These are phyloP conservation scores for Zygosaccharomyces pseudobailii DNA, from an alignment of 1,139 yeast species.

Conservation along the genomic window DNA sequence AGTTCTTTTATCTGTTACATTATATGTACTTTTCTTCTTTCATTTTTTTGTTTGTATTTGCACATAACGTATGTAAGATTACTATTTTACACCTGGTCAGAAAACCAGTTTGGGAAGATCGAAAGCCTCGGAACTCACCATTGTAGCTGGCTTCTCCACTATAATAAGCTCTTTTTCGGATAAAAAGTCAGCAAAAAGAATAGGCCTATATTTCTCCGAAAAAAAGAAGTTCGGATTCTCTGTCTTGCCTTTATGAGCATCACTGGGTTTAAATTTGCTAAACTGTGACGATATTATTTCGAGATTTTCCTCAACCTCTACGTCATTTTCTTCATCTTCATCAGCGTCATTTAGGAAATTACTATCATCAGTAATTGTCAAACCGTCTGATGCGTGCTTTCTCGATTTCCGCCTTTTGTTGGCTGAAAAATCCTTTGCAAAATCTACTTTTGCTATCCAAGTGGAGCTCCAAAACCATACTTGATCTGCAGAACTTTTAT, in stretches of 20 bases:
- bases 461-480: conserved; percentile 87
- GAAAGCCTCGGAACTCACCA: conserved; percentile 62
- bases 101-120: conserved; percentile 62
- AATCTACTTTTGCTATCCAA: conserved; percentile 76
- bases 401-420: conserved; percentile 39
- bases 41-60: not conserved
- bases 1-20: too few relatives aligned
- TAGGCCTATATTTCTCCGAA: conserved; percentile 71
- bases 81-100: conserved; percentile 26
- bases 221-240: conserved; percentile 58
- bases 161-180: conserved; percentile 58
- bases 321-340: conserved; percentile 36
- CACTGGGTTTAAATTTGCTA: conserved; percentile 25
- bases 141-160: conserved; percentile 70
- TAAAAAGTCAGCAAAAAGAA: conserved; percentile 58
- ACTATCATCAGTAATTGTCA: conserved; percentile 42
- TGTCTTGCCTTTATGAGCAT: conserved; percentile 33
- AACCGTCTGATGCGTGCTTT: conserved; percentile 64
- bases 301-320: conserved; percentile 23
- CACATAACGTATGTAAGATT: not conserved
- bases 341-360: conserved; percentile 30
- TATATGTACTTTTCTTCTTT: too few relatives aligned
- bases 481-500: conserved; percentile 37
- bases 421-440: conserved; percentile 54
- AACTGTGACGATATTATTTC: conserved; percentile 11